A percentile compares a stretch with the other conserved stretches of the same genome.
These are phyloP conservation scores for Diplodia scrobiculata DNA, from an alignment of 2,329 filamentous ascomycete species.

Conservation along the genomic window DNA sequence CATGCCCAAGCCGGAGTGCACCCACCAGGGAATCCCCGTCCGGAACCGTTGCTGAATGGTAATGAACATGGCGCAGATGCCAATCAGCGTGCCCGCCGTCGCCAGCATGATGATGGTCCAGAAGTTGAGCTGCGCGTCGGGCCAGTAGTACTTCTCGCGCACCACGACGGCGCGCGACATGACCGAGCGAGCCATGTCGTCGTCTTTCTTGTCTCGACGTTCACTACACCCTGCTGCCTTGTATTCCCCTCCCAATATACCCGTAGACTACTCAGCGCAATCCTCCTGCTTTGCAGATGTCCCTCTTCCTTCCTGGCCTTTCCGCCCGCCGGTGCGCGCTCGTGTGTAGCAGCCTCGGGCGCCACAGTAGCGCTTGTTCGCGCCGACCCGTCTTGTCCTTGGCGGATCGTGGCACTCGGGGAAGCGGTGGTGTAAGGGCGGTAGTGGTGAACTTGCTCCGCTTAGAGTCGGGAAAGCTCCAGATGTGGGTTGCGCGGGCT, in stretches of 20 bases:
- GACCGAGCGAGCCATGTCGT: slow-evolving; percentile 44
- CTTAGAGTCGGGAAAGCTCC: too few species aligned
- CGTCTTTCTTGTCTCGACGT: background rate
- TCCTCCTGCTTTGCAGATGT: background rate
- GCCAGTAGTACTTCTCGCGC: slow-evolving; percentile 63
- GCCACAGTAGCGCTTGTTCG: background rate
- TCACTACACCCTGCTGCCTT: background rate
- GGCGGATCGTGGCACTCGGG: too few species aligned
- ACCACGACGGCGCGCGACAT: slow-evolving; percentile 48
- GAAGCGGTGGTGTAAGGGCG: too few species aligned
- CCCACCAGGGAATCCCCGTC: slow-evolving; percentile 63
- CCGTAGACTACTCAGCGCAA: background rate
- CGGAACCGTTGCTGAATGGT: slow-evolving; percentile 58
- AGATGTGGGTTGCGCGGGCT: too few species aligned
- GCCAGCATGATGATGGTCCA: slow-evolving; percentile 66
- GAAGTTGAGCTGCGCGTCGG: slow-evolving; percentile 64
- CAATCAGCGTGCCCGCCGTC: slow-evolving; percentile 59
- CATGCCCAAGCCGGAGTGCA: background rate
- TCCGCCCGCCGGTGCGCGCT: too few species aligned
- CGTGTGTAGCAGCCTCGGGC: too few species aligned
- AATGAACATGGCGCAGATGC: slow-evolving; percentile 64
- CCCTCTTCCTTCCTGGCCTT: too few species aligned
- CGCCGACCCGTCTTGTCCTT: background rate
- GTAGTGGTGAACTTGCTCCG: too few species aligned
- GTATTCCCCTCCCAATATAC: background rate